Evolutionary conservation across 345 rosid genomes (phyloP).

Genomic region (Eutrema japonicum): DNA sequence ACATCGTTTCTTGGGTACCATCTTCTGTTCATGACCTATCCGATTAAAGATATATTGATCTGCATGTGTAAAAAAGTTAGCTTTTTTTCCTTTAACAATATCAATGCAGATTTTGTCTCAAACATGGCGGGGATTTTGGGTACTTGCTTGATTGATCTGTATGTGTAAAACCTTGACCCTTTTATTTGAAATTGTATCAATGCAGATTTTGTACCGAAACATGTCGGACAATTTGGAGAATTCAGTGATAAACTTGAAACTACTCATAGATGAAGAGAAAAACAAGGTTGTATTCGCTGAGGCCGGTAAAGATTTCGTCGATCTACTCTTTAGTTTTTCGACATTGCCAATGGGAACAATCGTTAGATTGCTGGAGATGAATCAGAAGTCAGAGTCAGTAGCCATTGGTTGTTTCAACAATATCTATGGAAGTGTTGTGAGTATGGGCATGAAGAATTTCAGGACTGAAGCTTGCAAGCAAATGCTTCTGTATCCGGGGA

Average conservation of each 20-base stretch:
- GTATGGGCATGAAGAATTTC: not conserved
- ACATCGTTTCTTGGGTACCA: not conserved
- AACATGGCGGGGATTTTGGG: not conserved
- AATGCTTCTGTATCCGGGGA: slow-evolving; percentile 29
- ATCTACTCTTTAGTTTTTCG: slow-evolving; percentile 20
- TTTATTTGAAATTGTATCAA: not conserved
- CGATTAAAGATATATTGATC: not conserved
- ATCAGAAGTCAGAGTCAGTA: not conserved
- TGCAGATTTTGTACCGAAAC: not conserved
- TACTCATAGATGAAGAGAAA: slow-evolving; percentile 4
- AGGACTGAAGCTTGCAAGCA: slow-evolving; percentile 1
- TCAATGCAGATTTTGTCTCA: not conserved
- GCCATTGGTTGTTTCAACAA: slow-evolving; percentile 26
- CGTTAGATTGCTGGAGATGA: slow-evolving; percentile 1
- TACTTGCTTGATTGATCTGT: not conserved
- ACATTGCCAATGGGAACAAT: slow-evolving; percentile 33
- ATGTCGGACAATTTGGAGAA: not conserved
- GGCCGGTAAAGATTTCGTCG: slow-evolving; percentile 22
- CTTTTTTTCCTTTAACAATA: not conserved
- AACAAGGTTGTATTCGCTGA: slow-evolving; percentile 26
- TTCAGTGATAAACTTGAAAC: slow-evolving; percentile 12
- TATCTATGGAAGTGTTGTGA: slow-evolving; percentile 21
- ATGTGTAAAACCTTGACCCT: not conserved
- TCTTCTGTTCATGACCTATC: not conserved
- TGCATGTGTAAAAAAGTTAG: not conserved